phyloP scores from a whole-genome alignment of 352 stramenopile genomes.

The Nothophytophthora sp. region DNA sequence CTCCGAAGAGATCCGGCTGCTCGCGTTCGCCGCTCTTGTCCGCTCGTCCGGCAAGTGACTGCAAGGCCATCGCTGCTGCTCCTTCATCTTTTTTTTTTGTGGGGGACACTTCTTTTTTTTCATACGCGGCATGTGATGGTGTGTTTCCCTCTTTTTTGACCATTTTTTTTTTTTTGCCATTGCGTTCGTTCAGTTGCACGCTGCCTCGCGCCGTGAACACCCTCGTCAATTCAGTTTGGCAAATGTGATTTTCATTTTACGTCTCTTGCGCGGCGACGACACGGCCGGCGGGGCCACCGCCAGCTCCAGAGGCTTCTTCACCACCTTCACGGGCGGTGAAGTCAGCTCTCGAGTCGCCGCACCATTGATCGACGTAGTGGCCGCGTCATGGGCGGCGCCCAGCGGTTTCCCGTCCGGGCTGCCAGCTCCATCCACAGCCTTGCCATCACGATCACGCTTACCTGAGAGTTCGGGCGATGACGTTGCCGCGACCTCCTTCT shows the following conservation, averaged over 20 bases:
- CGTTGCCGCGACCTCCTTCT: constrained; percentile 21
- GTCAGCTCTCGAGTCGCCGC: constrained; percentile 20
- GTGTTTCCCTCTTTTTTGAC: constrained; percentile 39
- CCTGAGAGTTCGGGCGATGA: constrained; percentile 27
- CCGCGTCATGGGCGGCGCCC: constrained; percentile 13
- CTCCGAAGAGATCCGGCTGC: constrained; percentile 11
- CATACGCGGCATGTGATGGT: constrained; percentile 19
- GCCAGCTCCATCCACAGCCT: constrained; percentile 12
- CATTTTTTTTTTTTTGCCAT: constrained; percentile 45
- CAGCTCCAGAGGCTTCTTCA: constrained; percentile 47
- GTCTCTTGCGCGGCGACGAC: constrained; percentile 82
- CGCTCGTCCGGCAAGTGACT: too few relatives aligned
- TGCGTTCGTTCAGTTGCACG: constrained; percentile 25
- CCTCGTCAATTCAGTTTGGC: constrained; percentile 81
- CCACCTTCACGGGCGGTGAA: constrained; percentile 38
- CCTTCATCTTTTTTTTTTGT: constrained; percentile 35
- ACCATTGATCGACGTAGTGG: constrained; percentile 28
- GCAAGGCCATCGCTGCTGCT: constrained; percentile 24
- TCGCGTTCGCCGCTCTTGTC: constrained; percentile 16
- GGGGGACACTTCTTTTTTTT: constrained; percentile 27
- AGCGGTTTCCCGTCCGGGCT: constrained; percentile 26
- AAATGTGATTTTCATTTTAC: constrained; percentile 94
- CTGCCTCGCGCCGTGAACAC: constrained; percentile 28
- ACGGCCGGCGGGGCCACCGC: constrained; percentile 38
- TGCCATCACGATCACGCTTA: constrained; percentile 46